phyloP scores from a whole-genome alignment of 1,139 yeast species.

The Pneumocystis murina region DNA sequence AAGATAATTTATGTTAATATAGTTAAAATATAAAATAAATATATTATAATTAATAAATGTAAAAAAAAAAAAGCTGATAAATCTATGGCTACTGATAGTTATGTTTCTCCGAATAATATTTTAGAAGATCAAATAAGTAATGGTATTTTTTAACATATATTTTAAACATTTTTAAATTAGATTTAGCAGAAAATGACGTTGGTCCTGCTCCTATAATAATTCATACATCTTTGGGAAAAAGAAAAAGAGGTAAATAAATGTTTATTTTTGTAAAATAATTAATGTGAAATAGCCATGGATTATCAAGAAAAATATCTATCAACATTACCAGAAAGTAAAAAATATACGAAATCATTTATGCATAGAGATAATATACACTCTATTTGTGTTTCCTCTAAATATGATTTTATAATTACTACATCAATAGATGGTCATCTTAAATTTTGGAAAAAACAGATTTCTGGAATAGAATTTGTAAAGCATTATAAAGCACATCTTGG shows the following conservation, averaged over 20 bases:
- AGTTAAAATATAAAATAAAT: background rate
- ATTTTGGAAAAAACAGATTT: constrained; percentile 26
- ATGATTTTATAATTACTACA: constrained; percentile 25
- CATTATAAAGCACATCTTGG: constrained; percentile 28
- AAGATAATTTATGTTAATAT: background rate
- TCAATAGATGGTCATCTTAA: constrained; percentile 31
- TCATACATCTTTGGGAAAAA: constrained; percentile 3
- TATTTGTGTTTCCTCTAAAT: constrained; percentile 12
- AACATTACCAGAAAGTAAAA: constrained; percentile 18
- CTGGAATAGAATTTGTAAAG: constrained; percentile 26
- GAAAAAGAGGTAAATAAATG: constrained; percentile 9
- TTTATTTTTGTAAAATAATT: constrained; percentile 1
- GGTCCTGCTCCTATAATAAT: constrained; percentile 13
- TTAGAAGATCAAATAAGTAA: background rate
- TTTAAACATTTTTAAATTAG: background rate
- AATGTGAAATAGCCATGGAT: constrained; percentile 10
- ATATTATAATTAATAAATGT: background rate
- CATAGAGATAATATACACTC: constrained; percentile 19
- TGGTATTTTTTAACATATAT: background rate
- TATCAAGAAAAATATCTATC: constrained; percentile 11
- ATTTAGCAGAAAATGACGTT: background rate
- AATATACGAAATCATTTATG: constrained; percentile 23
- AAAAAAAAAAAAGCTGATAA: background rate
- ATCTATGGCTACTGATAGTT: background rate
- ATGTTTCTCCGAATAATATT: background rate